phyloP scores from a whole-genome alignment of 208 protist species.

The Leishmania aethiopica region DNA sequence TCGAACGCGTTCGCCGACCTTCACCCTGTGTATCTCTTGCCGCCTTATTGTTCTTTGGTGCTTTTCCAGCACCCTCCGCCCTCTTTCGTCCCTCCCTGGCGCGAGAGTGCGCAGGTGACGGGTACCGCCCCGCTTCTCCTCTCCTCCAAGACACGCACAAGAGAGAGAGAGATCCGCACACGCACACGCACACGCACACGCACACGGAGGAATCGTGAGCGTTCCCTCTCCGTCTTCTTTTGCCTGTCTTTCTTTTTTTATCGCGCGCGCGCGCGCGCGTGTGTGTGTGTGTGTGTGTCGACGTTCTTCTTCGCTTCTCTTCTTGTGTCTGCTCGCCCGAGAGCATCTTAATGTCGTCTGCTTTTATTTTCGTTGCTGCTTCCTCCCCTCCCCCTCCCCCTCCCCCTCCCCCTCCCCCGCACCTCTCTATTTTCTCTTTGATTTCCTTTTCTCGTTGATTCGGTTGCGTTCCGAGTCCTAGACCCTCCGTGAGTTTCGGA shows the following conservation, averaged over 20 bases:
- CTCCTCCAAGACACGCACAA: neutral
- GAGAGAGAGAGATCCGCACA: neutral
- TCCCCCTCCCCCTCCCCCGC: neutral
- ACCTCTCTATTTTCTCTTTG: neutral
- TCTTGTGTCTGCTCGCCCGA: neutral
- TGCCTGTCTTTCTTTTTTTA: neutral
- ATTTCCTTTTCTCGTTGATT: neutral
- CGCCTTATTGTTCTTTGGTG: neutral
- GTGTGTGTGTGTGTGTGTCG: neutral
- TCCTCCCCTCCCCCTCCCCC: neutral
- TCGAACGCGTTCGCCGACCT: neutral
- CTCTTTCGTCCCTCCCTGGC: neutral
- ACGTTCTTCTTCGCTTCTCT: neutral
- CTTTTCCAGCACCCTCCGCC: neutral
- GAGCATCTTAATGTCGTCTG: neutral
- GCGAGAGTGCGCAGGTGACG: neutral
- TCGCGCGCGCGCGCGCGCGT: too few species aligned
- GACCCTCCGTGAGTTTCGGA: neutral
- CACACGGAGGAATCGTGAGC: neutral
- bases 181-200: neutral
- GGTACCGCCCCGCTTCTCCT: neutral
- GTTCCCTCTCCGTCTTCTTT: neutral
- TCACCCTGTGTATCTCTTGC: neutral
- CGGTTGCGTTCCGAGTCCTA: neutral
- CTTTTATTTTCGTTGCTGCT: neutral